Base-by-base conservation (phyloP, 2,329 filamentous ascomycete species). In the Scleromitrula shiraiana region DNA sequence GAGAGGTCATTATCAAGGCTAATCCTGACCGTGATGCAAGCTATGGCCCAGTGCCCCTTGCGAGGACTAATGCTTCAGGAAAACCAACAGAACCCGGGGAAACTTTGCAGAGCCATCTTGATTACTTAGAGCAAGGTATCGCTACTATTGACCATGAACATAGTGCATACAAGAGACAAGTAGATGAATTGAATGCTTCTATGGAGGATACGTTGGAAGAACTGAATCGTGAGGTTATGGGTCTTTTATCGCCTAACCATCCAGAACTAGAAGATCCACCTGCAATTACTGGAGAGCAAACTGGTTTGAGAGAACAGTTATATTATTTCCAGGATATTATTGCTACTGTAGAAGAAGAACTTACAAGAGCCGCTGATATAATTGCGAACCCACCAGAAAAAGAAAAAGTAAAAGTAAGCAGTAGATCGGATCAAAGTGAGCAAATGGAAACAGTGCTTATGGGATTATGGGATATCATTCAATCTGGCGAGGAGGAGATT, bases 81-180 rank as follows among this genome's bases (percentile, higher is more conserved):
- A 51, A 59, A 58, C 32, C 63, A 51, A 56, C 60, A 15, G 69
- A 73, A 43, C 65, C 74, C 12, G 71, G 70, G 7, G 69, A 72
- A 15, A 66, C 72, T 48, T 64, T 83, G 19, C 64, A 65, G 23
- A 69, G 62, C 32, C 83, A 90, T 59, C 65, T 93, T 17, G 78
- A 83, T 33, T 90, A 88, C 58, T 70, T 94, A 3, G 80, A 85
- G 50, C 76, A 77, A 56, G 78, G 79, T 1, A 67, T 93, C 26
- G 68, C 72, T 24, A 73, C 74, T 7, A 75, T 90, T 9, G 71
- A 73, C 30, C 71, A 76, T 14, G 78, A 80, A 55, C 76, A 82
- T 58, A 47, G 41, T 10, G 44, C 46, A 17, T 27, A 52, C 17
- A 40, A 37, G 26, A 42, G 39, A 46, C 22, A 48, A 48, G 42